A percentile compares a stretch with the other conserved stretches of the same genome.
Evolutionary conservation across 2,329 filamentous ascomycete species (phyloP).

Genomic region (Cytospora piceae): DNA sequence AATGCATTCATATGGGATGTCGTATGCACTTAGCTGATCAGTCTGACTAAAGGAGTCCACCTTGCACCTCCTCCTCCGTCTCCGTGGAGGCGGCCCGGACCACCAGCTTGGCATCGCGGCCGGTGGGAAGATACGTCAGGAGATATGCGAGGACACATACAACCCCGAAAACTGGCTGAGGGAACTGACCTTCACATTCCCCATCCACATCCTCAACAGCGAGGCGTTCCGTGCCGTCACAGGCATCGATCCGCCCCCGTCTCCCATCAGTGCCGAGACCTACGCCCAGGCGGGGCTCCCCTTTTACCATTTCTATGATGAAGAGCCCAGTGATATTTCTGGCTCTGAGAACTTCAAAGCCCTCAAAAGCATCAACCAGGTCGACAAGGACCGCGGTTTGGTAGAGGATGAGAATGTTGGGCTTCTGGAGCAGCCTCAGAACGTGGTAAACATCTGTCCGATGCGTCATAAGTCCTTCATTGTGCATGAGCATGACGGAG

Average conservation of each 20-base stretch:
- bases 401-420: conserved; percentile 5
- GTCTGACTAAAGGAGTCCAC: conserved; percentile 60
- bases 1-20: not conserved
- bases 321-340: conserved; percentile 26
- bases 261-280: conserved; percentile 39
- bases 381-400: conserved; percentile 26
- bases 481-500: not conserved
- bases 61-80: conserved; percentile 39
- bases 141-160: not conserved
- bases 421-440: not conserved
- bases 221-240: conserved; percentile 41
- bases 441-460: not conserved
- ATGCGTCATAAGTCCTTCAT: not conserved
- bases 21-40: conserved; percentile 27
- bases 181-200: conserved; percentile 1
- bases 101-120: not conserved
- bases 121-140: not conserved
- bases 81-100: not conserved
- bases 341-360: conserved; percentile 27
- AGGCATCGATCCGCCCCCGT: conserved; percentile 39
- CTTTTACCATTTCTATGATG: conserved; percentile 42
- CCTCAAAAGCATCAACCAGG: conserved; percentile 31
- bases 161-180: not conserved
- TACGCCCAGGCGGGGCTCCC: conserved; percentile 42
- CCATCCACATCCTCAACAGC: conserved; percentile 45